These are phyloP conservation scores for Malania oleifera DNA, from an alignment of 164 flowering plant species.

Conservation along the genomic window DNA sequence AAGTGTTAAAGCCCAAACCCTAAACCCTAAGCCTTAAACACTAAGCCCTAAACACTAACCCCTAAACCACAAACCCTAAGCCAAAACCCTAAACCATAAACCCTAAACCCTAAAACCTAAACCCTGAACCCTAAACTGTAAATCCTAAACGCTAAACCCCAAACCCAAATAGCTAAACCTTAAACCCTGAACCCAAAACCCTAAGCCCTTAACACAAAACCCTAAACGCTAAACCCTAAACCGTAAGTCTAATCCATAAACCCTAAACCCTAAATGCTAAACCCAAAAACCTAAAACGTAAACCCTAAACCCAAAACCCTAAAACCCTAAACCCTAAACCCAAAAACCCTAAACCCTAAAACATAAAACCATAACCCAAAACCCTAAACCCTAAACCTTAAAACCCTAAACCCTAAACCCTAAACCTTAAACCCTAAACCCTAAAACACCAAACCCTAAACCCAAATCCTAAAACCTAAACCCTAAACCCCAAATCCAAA, in stretches of 20 bases:
- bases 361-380: too few relatives aligned
- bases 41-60: neutral
- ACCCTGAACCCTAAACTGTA: too few relatives aligned
- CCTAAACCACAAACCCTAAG: neutral
- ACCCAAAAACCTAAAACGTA: too few relatives aligned
- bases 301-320: neutral
- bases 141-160: neutral
- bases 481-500: neutral
- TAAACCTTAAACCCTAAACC: too few relatives aligned
- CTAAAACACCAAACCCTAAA: neutral
- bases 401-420: too few relatives aligned
- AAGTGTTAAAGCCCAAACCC: too few relatives aligned
- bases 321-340: constrained; percentile 2
- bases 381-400: too few relatives aligned
- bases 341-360: neutral
- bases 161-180: neutral
- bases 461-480: neutral
- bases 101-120: neutral
- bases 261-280: too few relatives aligned
- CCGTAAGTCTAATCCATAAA: too few relatives aligned
- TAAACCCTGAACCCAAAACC: neutral
- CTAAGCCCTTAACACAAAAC: too few relatives aligned
- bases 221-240: too few relatives aligned
- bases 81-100: neutral
- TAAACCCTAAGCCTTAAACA: neutral